Evolutionary conservation across 2,329 filamentous ascomycete species (phyloP), one percentile per base, ranked within the genome.

Genomic region (Epichloe sibirici): DNA sequence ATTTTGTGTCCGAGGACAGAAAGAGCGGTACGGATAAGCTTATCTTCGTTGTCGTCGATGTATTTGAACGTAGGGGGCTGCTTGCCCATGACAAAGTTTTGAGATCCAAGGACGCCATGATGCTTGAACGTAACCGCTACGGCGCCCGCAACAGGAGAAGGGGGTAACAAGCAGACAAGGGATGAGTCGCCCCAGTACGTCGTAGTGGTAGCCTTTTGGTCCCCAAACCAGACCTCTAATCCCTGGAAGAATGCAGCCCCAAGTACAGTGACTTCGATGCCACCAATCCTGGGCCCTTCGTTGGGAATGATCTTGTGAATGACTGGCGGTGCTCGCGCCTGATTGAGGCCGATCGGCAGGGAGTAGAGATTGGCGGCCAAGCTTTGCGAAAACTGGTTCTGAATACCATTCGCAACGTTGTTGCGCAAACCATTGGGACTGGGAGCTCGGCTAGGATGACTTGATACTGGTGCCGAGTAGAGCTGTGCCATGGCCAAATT

Each of bases 291-390:
- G 6, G 90, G 87, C 0, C 90, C 90, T 66, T 94, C 87, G 34
- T 78, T 78, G 0, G 90, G 90, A 38, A 93, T 88, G 56, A 95
- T 77, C 65, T 90, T 91, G 64, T 88, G 84, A 23, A 94, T 91
- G 17, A 84, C 79, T 2, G 78, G 73, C 11, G 69, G 64, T 1
- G 59, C 52, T 34, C 76, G 70, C n/a, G 75, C 70, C 44, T 74
- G 72, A 48, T 72, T 72, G 52, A 77, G 69, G 7, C 66, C 68
- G 31, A 80, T 64, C 31, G 78, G 72, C 35, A 79, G 66, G 21
- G 68, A 66, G 65, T 76, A 82, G 3, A 82, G 61, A 49, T 71
- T 69, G 57, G 69, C 75, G 6, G 71, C 67, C 25, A 79, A 65
- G 31, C 69, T 70, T 51, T 78, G 74, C 6, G 70, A 64, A 51